phyloP scores from a whole-genome alignment of 2,329 filamentous ascomycete genomes.

The Beauveria sp. region DNA sequence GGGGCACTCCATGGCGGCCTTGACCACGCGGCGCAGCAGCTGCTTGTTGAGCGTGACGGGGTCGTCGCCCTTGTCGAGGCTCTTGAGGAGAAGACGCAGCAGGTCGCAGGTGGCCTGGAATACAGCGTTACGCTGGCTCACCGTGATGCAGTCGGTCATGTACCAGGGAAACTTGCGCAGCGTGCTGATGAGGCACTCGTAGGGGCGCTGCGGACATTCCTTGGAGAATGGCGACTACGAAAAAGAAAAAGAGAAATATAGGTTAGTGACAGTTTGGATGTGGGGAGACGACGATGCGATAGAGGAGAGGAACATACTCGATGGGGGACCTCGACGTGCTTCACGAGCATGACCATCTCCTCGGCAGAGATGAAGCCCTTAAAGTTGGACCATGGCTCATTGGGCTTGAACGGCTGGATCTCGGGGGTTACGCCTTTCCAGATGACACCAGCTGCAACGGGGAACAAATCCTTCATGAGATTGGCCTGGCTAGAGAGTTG shows the following conservation, averaged over 20 bases:
- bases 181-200: slow-evolving; percentile 58
- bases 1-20: slow-evolving; percentile 46
- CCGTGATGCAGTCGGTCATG: slow-evolving; percentile 46
- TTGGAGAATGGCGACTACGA: slow-evolving; percentile 50
- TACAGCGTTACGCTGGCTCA: slow-evolving; percentile 47
- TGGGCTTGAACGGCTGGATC: slow-evolving; percentile 24
- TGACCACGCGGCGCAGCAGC: slow-evolving; percentile 45
- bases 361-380: slow-evolving; percentile 54
- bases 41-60: slow-evolving; percentile 40
- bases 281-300: not conserved
- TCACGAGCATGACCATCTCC: slow-evolving; percentile 56
- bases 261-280: slow-evolving; percentile 1
- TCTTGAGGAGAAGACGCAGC: slow-evolving; percentile 35
- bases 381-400: slow-evolving; percentile 44
- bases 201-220: slow-evolving; percentile 56
- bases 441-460: slow-evolving; percentile 44
- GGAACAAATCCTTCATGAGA: slow-evolving; percentile 57
- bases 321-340: slow-evolving; percentile 54
- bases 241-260: not conserved
- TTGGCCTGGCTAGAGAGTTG: slow-evolving; percentile 47
- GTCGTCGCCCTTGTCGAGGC: slow-evolving; percentile 32
- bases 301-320: slow-evolving; percentile 40
- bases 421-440: slow-evolving; percentile 45
- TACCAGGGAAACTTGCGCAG: slow-evolving; percentile 58
- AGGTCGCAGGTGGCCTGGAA: slow-evolving; percentile 44